phyloP scores from a whole-genome alignment of 352 stramenopile species.

The Elongisporangium anandrum region DNA sequence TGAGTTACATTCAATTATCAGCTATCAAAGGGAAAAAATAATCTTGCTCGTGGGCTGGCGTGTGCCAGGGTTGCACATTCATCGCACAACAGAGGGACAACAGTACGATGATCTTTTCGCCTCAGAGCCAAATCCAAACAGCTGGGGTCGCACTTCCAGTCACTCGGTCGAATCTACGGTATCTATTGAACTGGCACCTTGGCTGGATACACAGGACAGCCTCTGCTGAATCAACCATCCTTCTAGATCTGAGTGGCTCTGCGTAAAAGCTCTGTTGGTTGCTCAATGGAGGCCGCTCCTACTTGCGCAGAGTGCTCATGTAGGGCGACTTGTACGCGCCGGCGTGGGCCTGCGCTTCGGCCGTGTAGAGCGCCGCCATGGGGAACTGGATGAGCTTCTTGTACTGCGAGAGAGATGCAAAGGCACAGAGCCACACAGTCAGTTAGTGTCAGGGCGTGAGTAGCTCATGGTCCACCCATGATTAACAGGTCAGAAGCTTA shows the following conservation, averaged over 20 bases:
- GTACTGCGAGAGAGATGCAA: conserved; percentile 36
- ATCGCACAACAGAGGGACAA: background rate
- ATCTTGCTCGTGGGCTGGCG: background rate
- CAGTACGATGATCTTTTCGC: background rate
- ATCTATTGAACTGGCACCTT: background rate
- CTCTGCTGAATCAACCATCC: background rate
- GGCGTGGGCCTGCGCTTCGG: conserved; percentile 32
- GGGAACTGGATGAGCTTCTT: conserved; percentile 74
- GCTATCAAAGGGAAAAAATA: background rate
- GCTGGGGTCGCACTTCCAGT: background rate
- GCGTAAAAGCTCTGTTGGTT: no score
- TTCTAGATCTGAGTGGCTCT: background rate
- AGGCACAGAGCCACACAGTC: background rate
- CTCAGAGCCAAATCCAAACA: background rate
- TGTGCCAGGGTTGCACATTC: background rate
- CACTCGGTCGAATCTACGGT: background rate
- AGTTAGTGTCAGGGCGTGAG: no score
- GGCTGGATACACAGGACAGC: background rate
- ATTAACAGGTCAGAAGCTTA: conserved; percentile 24
- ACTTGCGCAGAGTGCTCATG: conserved; percentile 77
- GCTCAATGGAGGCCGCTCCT: conserved; percentile 2
- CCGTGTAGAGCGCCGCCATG: conserved; percentile 35
- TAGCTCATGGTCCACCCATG: background rate
- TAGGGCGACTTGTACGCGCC: conserved; percentile 64
- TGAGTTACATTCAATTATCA: background rate